These are phyloP conservation scores for Hanseniaspora hatyaiensis DNA, from an alignment of 805 yeast species.

Conservation along the genomic window DNA sequence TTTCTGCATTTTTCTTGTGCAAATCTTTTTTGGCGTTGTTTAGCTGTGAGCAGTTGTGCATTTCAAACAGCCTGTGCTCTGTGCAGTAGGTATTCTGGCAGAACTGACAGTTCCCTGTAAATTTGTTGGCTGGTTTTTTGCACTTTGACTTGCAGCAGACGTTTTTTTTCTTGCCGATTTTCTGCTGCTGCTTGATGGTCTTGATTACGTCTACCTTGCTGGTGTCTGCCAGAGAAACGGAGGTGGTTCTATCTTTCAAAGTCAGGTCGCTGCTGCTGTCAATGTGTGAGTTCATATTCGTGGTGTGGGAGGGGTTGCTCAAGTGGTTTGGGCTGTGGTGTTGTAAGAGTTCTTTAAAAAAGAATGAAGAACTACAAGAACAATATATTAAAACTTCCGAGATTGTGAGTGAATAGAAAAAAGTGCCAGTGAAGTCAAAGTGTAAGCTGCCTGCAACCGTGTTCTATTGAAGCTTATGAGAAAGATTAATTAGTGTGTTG, in stretches of 20 bases:
- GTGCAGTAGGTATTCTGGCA: conserved; percentile 81
- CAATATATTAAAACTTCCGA: too few species aligned
- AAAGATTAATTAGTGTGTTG: too few species aligned
- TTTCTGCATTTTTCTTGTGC: conserved; percentile 75
- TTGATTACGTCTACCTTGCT: conserved; percentile 6
- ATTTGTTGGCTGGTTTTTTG: conserved; percentile 48
- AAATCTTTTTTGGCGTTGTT: conserved; percentile 70
- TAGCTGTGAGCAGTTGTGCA: conserved; percentile 68
- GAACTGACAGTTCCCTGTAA: conserved; percentile 71
- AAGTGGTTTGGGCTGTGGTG: too few species aligned
- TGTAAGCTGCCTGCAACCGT: too few species aligned
- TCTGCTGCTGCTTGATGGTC: conserved; percentile 8
- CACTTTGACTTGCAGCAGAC: conserved; percentile 48
- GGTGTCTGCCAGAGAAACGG: conserved; percentile 13
- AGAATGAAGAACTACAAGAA: too few species aligned
- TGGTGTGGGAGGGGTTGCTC: too few species aligned
- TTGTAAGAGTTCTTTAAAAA: too few species aligned
- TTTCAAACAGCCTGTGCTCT: conserved; percentile 75
- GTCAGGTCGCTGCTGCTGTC: not conserved
- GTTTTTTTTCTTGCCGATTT: conserved; percentile 31
- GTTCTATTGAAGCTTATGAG: too few species aligned
- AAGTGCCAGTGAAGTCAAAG: too few species aligned
- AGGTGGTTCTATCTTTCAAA: conserved; percentile 5
- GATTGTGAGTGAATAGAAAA: too few species aligned
- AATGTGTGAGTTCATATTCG: not conserved